phyloP scores from a whole-genome alignment of 2,329 filamentous ascomycete genomes.

The Exophiala alcalophila region DNA sequence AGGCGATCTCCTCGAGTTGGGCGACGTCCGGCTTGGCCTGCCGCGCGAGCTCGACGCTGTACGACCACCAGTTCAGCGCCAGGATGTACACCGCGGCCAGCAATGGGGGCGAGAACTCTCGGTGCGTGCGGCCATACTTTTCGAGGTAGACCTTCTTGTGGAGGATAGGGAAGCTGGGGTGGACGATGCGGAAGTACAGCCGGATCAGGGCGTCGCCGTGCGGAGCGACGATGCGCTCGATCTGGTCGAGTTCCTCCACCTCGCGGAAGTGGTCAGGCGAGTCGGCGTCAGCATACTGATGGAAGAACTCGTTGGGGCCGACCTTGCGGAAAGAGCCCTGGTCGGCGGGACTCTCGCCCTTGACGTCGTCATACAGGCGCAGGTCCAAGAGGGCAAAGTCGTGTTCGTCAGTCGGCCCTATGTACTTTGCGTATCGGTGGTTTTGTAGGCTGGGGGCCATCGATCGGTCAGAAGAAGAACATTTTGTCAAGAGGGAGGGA shows the following conservation, averaged over 20 bases:
- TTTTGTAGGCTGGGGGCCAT: slow-evolving; percentile 31
- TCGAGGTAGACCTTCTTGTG: slow-evolving; percentile 78
- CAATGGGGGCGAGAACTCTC: slow-evolving; percentile 71
- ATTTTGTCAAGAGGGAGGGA: too few relatives aligned
- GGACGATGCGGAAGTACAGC: slow-evolving; percentile 76
- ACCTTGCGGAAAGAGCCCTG: slow-evolving; percentile 31
- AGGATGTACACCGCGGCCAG: slow-evolving; percentile 79
- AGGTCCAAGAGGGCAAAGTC: slow-evolving; percentile 31
- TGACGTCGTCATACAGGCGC: slow-evolving; percentile 29
- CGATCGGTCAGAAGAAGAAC: too few relatives aligned
- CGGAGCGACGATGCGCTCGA: slow-evolving; percentile 72
- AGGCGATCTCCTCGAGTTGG: slow-evolving; percentile 27
- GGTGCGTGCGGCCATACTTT: slow-evolving; percentile 69
- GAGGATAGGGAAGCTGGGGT: slow-evolving; percentile 77
- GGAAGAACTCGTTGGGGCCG: slow-evolving; percentile 29
- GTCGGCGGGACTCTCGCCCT: slow-evolving; percentile 27
- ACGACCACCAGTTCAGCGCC: slow-evolving; percentile 86
- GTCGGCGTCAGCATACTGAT: slow-evolving; percentile 30
- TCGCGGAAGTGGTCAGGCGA: slow-evolving; percentile 29
- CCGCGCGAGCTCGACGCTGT: slow-evolving; percentile 34
- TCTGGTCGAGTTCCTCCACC: slow-evolving; percentile 30
- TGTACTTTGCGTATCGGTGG: slow-evolving; percentile 31
- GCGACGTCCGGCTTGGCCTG: slow-evolving; percentile 30
- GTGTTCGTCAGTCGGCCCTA: slow-evolving; percentile 32
- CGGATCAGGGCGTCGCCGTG: slow-evolving; percentile 75